Evolutionary conservation across 768 basidiomycete species (phyloP).

Genomic region (Lactarius pseudohatsudake): DNA sequence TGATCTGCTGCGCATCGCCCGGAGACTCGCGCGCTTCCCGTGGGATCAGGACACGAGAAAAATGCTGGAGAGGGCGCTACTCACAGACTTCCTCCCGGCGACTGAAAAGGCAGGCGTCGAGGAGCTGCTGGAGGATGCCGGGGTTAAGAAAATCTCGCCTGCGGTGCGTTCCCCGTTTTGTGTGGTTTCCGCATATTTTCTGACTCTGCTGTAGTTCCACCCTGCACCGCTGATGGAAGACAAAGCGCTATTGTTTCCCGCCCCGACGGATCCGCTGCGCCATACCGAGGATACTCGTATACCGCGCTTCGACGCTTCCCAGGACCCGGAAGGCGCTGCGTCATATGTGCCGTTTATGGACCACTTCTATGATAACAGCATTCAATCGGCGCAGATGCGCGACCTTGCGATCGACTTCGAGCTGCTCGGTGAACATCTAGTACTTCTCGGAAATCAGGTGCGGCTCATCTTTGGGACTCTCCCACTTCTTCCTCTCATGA

Average conservation of each 20-base stretch:
- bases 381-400: too few relatives aligned
- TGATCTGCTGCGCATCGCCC: slow-evolving; percentile 53
- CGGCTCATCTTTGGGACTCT: slow-evolving; percentile 6
- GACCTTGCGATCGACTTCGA: slow-evolving; percentile 42
- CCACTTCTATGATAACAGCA: too few relatives aligned
- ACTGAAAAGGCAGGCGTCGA: slow-evolving; percentile 56
- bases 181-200: background rate
- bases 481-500: background rate
- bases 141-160: slow-evolving; percentile 43
- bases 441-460: slow-evolving; percentile 68
- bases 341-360: slow-evolving; percentile 35
- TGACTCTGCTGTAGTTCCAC: slow-evolving; percentile 42
- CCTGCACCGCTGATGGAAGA: slow-evolving; percentile 45
- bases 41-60: slow-evolving; percentile 47
- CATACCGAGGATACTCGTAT: slow-evolving; percentile 41
- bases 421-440: slow-evolving; percentile 49
- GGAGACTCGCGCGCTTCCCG: slow-evolving; percentile 47
- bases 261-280: slow-evolving; percentile 38
- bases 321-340: slow-evolving; percentile 54
- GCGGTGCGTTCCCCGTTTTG: slow-evolving; percentile 38
- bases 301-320: slow-evolving; percentile 47
- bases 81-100: slow-evolving; percentile 61
- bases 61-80: slow-evolving; percentile 49
- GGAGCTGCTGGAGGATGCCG: slow-evolving; percentile 49
- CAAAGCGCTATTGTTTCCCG: slow-evolving; percentile 48